phyloP scores from a whole-genome alignment of 192 early-diverging fungal species.

The Coemansia sp. region DNA sequence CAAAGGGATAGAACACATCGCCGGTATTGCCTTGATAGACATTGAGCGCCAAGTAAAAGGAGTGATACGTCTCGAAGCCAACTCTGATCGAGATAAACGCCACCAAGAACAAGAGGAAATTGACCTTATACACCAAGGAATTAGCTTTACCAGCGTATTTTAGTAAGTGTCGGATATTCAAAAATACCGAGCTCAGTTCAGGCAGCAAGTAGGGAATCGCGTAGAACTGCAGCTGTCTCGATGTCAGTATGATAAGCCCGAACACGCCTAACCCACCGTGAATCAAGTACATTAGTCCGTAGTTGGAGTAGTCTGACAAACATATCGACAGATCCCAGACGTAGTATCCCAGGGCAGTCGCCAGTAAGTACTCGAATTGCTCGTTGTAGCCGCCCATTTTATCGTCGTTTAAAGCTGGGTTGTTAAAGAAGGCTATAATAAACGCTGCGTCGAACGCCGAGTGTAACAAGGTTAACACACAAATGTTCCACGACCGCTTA shows the following conservation, averaged over 20 bases:
- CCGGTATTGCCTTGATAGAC: conserved; percentile 21
- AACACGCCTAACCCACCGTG: conserved; percentile 40
- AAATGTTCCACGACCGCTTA: conserved; percentile 28
- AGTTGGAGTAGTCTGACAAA: conserved; percentile 23
- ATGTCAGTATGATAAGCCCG: conserved; percentile 35
- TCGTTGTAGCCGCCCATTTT: conserved; percentile 38
- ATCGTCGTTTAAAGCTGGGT: conserved; percentile 20
- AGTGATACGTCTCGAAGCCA: conserved; percentile 43
- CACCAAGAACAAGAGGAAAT: conserved; percentile 32
- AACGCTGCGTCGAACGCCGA: conserved; percentile 28
- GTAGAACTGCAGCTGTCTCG: conserved; percentile 49
- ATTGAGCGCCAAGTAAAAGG: conserved; percentile 8
- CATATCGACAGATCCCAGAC: conserved; percentile 46
- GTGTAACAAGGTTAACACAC: conserved; percentile 15
- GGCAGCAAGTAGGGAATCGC: conserved; percentile 47
- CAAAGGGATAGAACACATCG: conserved; percentile 34
- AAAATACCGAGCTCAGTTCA: conserved; percentile 47
- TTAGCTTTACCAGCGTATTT: conserved; percentile 19
- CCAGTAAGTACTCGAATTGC: conserved; percentile 34
- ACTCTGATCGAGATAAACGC: conserved; percentile 35
- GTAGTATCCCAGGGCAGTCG: conserved; percentile 42
- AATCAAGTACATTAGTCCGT: conserved; percentile 42
- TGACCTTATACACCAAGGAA: conserved; percentile 37
- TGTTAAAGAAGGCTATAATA: conserved; percentile 20
- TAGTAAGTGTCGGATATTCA: conserved; percentile 42